Percentiles rank a stretch among this genome's conserved stretches.
Conservation (phyloP, 106 monocot species). For the Dioscorea alata region DNA sequence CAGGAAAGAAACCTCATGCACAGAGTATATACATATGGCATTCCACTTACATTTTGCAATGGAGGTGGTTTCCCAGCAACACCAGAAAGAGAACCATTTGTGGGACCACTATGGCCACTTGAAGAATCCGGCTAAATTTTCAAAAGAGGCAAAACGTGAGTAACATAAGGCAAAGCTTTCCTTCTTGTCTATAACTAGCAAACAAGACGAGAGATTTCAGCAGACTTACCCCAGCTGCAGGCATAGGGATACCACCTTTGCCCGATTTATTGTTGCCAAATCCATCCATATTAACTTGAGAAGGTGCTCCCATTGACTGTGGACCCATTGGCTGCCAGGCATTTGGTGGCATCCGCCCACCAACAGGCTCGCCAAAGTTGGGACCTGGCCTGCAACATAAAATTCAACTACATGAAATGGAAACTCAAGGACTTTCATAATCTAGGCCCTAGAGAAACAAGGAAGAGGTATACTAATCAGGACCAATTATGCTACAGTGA, state of each 20-base stretch:
- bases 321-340: slow-evolving; percentile 57
- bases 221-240: slow-evolving; percentile 46
- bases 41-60: slow-evolving; percentile 31
- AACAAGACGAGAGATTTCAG: background rate
- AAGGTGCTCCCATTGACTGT: slow-evolving; percentile 29
- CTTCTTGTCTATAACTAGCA: background rate
- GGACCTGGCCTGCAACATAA: slow-evolving; percentile 27
- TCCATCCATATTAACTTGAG: slow-evolving; percentile 32
- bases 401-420: background rate
- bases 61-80: slow-evolving; percentile 27
- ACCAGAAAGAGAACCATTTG: slow-evolving; percentile 35
- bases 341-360: slow-evolving; percentile 41
- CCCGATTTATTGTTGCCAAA: slow-evolving; percentile 33
- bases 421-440: no score
- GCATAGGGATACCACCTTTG: slow-evolving; percentile 32
- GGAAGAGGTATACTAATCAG: no score
- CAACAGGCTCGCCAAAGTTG: slow-evolving; percentile 54
- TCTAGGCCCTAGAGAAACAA: no score
- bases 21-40: background rate
- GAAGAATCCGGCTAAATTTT: slow-evolving; percentile 32
- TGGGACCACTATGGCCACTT: slow-evolving; percentile 27
- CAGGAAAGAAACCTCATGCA: background rate
- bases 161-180: background rate
- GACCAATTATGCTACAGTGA: no score
- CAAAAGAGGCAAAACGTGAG: slow-evolving; percentile 1